Percentiles rank a stretch among this genome's conserved stretches.
Conservation (phyloP, 495 filamentous ascomycete species). For the Penicillium antarcticum region DNA sequence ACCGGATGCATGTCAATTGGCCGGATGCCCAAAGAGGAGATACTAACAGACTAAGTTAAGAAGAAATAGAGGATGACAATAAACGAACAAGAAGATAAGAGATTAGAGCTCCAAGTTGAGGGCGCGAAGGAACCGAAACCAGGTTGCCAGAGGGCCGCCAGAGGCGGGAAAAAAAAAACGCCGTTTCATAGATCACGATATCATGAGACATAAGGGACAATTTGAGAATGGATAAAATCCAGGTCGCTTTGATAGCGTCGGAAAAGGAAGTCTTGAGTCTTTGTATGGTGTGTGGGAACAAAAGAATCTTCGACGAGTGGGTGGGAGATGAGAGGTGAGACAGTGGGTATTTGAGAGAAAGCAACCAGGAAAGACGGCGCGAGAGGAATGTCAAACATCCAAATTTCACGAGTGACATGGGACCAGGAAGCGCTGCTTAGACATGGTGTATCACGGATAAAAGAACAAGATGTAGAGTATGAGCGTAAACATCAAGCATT, state of each 20-base stretch:
- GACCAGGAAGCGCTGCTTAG: conserved; percentile 10
- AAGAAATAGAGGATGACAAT: conserved; percentile 6
- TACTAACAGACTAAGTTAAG: conserved; percentile 9
- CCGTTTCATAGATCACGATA: conserved; percentile 21
- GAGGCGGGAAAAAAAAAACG: conserved; percentile 13
- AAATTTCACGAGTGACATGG: not conserved
- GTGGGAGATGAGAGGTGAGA: not conserved
- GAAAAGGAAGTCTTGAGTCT: conserved; percentile 6
- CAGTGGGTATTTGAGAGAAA: conserved; percentile 1
- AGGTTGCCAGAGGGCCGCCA: conserved; percentile 16
- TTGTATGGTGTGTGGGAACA: not conserved
- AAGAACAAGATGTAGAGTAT: not conserved
- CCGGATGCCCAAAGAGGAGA: not conserved
- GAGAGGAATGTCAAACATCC: not conserved
- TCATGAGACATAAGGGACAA: conserved; percentile 32
- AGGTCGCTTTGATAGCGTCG: not conserved
- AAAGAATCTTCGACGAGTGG: not conserved
- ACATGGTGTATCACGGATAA: not conserved
- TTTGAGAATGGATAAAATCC: conserved; percentile 9
- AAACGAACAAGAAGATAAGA: conserved; percentile 7
- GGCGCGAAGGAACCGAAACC: conserved; percentile 7
- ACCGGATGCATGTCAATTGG: not conserved
- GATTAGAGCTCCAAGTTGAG: conserved; percentile 8
- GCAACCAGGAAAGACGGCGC: not conserved
- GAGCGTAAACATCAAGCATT: not conserved